Percentiles rank a stretch among this genome's conserved stretches.
phyloP scores from a whole-genome alignment of 129 eudicot species.

The Oenanthe sinensis region DNA sequence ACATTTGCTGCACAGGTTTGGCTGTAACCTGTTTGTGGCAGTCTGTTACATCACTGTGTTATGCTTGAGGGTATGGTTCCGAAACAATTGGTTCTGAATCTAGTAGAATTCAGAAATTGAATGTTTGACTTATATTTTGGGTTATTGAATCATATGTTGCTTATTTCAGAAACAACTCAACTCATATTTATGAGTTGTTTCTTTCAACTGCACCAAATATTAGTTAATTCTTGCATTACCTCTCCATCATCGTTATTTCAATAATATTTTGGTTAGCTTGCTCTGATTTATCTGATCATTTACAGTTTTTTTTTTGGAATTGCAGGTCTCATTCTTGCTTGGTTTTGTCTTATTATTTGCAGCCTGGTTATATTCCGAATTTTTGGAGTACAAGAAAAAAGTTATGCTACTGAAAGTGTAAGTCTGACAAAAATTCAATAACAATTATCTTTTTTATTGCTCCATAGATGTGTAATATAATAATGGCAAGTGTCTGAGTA shows the following conservation, averaged over 20 bases:
- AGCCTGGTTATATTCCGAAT: constrained; percentile 81
- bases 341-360: constrained; percentile 54
- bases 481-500: background rate
- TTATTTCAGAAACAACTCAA: background rate
- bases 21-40: background rate
- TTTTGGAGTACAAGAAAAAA: constrained; percentile 58
- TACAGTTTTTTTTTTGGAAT: background rate
- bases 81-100: background rate
- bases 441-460: background rate
- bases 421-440: constrained; percentile 22
- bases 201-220: background rate
- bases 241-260: background rate
- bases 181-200: background rate
- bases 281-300: background rate
- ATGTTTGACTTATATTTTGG: background rate
- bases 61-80: background rate
- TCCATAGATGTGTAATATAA: background rate
- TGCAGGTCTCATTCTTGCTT: constrained; percentile 81
- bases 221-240: background rate
- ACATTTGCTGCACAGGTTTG: background rate
- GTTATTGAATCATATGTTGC: background rate
- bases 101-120: background rate
- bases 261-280: background rate
- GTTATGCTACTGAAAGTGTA: constrained; percentile 44
- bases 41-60: too few species aligned